Base-by-base conservation (phyloP, 495 filamentous ascomycete genomes). In the Trypethelium eluteriae region DNA sequence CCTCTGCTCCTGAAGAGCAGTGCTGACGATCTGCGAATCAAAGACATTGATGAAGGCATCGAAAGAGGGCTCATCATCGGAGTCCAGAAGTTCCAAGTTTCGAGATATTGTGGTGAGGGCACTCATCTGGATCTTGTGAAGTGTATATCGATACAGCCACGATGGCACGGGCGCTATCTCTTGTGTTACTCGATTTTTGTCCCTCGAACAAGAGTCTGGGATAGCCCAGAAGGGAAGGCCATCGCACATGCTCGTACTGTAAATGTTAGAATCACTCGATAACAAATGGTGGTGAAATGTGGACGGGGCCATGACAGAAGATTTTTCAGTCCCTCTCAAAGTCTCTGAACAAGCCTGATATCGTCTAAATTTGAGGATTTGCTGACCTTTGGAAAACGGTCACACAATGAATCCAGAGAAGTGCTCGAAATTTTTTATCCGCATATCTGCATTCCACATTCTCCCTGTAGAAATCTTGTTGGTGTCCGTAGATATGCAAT, bases 21-120 rank as follows among this genome's bases (percentile, higher is more conserved):
- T 14, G 14, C 14, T 59, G 25, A 35, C 7, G 6, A 59, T 32
- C 36, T 59, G 53, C 7, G 53, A 59, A 36, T 59, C 53, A 14
- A 59, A 59, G 53, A 59, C 53, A 36, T 59, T 59, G 18, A 36
- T 59, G 32, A 59, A 59, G 7, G 53, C 53, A 59, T 59, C 53
- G 14, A 59, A 59, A 34, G 53, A 59, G 36, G 18, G 53, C 53
- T 59, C 53, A 36, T 59, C 53, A 14, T 7, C 32, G 53, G 53
- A 35, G 36, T 59, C 7, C 25, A 36, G n/a, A 5, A 59, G 32
- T 36, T 59, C 53, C 32, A 59, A 18, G 36, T 59, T 59, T 11
- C 53, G 53, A 9, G 32, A 59, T 59, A 59, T 59, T 36, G 53
- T 59, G 32, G 18, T 35, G 6, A 59, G 34, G 32, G 53, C 53